phyloP scores from a whole-genome alignment of 2,329 filamentous ascomycete species.

The Sclerotinia borealis region DNA sequence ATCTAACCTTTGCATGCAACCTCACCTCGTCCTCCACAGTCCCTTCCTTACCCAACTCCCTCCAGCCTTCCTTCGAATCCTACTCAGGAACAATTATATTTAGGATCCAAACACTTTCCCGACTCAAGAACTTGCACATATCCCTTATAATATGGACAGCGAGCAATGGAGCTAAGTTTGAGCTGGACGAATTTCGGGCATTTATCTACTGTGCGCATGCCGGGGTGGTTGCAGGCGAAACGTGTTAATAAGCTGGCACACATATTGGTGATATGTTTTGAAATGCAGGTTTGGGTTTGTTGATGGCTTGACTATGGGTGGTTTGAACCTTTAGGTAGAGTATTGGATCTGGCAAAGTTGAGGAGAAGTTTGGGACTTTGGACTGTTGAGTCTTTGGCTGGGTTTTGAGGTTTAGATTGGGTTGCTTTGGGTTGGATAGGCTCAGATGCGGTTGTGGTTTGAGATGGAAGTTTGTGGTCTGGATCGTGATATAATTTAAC shows the following conservation, averaged over 20 bases:
- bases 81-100: background rate
- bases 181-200: background rate
- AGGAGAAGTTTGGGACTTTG: background rate
- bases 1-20: background rate
- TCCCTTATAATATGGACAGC: background rate
- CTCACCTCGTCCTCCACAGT: background rate
- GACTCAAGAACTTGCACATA: background rate
- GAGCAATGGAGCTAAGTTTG: background rate
- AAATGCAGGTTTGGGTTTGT: no score
- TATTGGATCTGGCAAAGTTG: no score
- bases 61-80: no score
- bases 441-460: no score
- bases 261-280: background rate
- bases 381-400: background rate
- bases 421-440: background rate
- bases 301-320: no score
- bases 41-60: no score
- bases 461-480: background rate
- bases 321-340: background rate
- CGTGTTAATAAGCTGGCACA: background rate
- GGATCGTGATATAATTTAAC: no score
- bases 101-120: background rate
- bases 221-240: background rate
- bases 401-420: no score
- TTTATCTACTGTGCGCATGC: background rate